These are phyloP conservation scores for Mycena maculata DNA, from an alignment of 768 basidiomycete species.

Conservation along the genomic window DNA sequence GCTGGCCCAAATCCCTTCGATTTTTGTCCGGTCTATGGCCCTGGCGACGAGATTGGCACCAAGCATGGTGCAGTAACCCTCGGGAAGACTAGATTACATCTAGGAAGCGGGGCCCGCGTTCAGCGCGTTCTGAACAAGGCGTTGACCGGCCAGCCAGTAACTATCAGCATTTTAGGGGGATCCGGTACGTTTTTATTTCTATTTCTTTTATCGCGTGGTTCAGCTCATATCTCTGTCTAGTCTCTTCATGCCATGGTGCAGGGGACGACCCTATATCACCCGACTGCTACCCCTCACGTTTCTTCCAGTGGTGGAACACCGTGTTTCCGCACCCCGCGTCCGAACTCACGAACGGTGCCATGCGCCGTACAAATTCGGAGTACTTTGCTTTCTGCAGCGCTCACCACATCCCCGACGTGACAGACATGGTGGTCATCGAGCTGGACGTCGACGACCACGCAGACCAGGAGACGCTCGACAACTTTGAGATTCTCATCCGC, in stretches of 20 bases:
- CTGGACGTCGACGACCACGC: conserved; percentile 91
- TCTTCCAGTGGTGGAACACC: conserved; percentile 97
- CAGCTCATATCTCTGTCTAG: conserved; percentile 54
- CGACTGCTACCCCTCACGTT: conserved; percentile 90
- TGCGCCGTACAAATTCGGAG: conserved; percentile 89
- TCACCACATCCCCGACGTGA: conserved; percentile 93
- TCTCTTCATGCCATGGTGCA: conserved; percentile 93
- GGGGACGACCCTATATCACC: conserved; percentile 90
- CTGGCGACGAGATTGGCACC: conserved; percentile 79
- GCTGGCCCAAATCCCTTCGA: conserved; percentile 79
- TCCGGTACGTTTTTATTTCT: conserved; percentile 65
- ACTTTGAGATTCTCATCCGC: conserved; percentile 93
- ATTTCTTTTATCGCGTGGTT: not conserved
- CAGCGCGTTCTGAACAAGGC: conserved; percentile 88
- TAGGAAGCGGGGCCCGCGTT: conserved; percentile 84
- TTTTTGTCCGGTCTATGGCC: conserved; percentile 92
- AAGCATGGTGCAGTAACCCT: conserved; percentile 84
- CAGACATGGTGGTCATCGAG: conserved; percentile 95
- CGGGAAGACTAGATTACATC: conserved; percentile 78
- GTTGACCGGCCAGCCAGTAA: conserved; percentile 85
- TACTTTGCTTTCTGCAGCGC: conserved; percentile 96
- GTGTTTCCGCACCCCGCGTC: conserved; percentile 99
- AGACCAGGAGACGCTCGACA: conserved; percentile 75
- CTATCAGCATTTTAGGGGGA: conserved; percentile 90
- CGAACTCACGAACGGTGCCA: conserved; percentile 97